Conservation (phyloP, 768 basidiomycete species). For the Lentinula edodes region DNA sequence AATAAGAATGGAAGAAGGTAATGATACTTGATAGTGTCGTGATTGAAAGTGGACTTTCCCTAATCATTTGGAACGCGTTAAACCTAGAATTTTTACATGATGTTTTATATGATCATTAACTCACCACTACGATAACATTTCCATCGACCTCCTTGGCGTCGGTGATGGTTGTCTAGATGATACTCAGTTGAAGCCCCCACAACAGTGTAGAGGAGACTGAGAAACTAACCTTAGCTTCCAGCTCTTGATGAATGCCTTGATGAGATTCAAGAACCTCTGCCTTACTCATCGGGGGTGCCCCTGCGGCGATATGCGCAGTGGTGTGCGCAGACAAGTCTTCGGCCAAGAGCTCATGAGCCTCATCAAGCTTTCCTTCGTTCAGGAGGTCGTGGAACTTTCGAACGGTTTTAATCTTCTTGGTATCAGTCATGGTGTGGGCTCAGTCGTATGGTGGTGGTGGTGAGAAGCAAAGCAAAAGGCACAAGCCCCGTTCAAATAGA, state of each 20-base stretch:
- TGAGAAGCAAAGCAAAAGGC: background rate
- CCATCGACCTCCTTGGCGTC: constrained; percentile 3
- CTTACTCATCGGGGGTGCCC: background rate
- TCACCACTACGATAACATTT: constrained; percentile 1
- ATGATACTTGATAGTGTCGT: background rate
- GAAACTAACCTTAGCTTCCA: background rate
- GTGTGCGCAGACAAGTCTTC: background rate
- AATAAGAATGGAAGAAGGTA: background rate
- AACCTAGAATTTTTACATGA: background rate
- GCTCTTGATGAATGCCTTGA: background rate
- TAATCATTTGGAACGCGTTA: background rate
- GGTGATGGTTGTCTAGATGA: background rate
- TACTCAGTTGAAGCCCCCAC: too few relatives aligned
- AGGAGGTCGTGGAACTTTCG: constrained; percentile 1
- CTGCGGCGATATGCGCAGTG: background rate
- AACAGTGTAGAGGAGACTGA: background rate
- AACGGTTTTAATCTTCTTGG: background rate
- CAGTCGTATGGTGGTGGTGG: background rate
- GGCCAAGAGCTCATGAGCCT: background rate
- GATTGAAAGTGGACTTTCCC: background rate
- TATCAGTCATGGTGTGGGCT: background rate
- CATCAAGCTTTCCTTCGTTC: background rate
- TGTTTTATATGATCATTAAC: background rate
- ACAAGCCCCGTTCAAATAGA: background rate
- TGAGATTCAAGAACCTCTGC: background rate